Base-by-base conservation (phyloP, 805 yeast genomes). In the Metschnikowia vanudenii region DNA sequence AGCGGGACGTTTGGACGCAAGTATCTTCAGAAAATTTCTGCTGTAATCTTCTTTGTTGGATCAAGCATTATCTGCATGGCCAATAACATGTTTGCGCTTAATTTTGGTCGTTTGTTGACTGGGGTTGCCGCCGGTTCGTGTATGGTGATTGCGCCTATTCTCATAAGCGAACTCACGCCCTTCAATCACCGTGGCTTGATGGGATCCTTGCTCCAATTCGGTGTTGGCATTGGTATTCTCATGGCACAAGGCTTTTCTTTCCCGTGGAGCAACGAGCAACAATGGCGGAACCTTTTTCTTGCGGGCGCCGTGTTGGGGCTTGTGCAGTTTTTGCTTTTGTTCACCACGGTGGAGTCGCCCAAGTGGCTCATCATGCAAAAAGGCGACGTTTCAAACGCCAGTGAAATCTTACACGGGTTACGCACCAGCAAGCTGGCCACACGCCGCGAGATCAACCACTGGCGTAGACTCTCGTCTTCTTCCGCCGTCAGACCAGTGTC, bases 91-190 rank as follows among this genome's bases (percentile, higher is more conserved):
- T 34, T 19, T n/a, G 29, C 41, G 35, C 45, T 71, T 18, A 53
- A 62, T 38, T 2, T 59, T 1, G 75, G 75, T 1, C 58, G 75
- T 18, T 57, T 71, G 22, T 36, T 68, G 3, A 57, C 56, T 33
- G 76, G 76, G 2, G 17, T 71, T 14, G 75, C 66, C 3, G 71
- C 74, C 3, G 76, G 75, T 3, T 56, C 67, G 7, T 59, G 69
- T 3, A 60, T 70, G 46, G 69, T 69, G n/a, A 64, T 69, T 32
- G 63, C 75, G 12, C 76, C 75, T 5, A 63, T 72, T 36, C 56
- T 70, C 40, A 60, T 72, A 42, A 71, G 65, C 49, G 76, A 72
- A 47, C 45, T 71, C 14, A 60, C 76, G 0, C 75, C 76, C 0
- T 51, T 61, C 11, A 67, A 65, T 49, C 73, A 69, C 44, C 53